Evolutionary conservation across 495 filamentous ascomycete species (phyloP), one percentile per base, ranked within the genome.

Genomic region (Rostrohypoxylon terebratum): DNA sequence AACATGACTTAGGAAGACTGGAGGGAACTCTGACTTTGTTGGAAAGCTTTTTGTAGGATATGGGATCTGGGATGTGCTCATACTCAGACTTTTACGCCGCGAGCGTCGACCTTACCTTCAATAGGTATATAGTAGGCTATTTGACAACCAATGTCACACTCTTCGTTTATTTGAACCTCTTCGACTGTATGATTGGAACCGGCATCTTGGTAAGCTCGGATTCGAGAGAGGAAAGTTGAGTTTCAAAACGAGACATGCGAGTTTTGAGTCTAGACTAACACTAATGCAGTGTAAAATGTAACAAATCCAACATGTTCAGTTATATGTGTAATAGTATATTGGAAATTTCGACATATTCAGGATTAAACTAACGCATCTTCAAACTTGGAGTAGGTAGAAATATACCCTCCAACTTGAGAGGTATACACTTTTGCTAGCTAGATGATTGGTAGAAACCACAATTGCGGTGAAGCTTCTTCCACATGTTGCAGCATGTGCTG

Each of bases 31-130:
- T 36, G 9, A 38, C 20, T 8, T 20, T 31, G 7, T 40, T 18
- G 20, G 20, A 44, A 40, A 28, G 13, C 28, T 20, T 21, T 21
- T 25, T 59, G 55, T 59, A 59, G 1, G 55, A 13, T 62, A 38
- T 25, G 23, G 14, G 25, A 13, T 51, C 3, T 59, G 16, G 51
- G 53, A 59, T 59, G 36, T 51, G 45, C n/a, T 59, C 21, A 47
- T 58, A 34, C 66, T 63, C 40, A 25, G 47, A 23, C 42, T 33
- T 69, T 23, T 53, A 36, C 13, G 36, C 36, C 20, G 42, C 21
- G 21, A 51, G 38, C 18, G 38, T 47, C n/a, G 33, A 20, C 9
- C 33, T 36, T 42, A 38, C 34, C 34, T 13, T 9, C 2, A 38
- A 2, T 42, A 42, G 38, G 38, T 42, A 42, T 42, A 42, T 42